Conservation (phyloP, 805 yeast species). For the Wickerhamomyces rabaulensis region DNA sequence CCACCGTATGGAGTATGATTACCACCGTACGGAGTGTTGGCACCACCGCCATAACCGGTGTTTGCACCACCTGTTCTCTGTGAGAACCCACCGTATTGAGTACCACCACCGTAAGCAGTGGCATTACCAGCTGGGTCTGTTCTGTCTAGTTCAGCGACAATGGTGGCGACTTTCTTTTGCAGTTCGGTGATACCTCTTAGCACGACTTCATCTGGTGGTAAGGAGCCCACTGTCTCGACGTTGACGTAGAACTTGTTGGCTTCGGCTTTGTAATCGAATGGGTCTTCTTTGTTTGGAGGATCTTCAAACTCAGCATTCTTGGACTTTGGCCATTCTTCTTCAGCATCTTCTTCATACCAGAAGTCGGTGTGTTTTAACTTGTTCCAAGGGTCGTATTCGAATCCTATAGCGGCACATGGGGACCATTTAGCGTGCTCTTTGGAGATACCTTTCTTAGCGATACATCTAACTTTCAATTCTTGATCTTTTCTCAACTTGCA, state of each 20-base stretch:
- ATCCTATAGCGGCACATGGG: slow-evolving; percentile 92
- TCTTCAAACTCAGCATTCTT: slow-evolving; percentile 94
- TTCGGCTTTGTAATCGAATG: slow-evolving; percentile 77
- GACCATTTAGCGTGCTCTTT: slow-evolving; percentile 99
- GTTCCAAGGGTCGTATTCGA: slow-evolving; percentile 99
- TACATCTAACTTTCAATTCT: slow-evolving; percentile 81
- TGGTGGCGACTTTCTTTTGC: slow-evolving; percentile 86
- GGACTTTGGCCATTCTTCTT: slow-evolving; percentile 89
- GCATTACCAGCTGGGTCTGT: slow-evolving; percentile 33
- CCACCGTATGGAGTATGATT: background rate
- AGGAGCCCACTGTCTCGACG: slow-evolving; percentile 88
- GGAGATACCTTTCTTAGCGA: slow-evolving; percentile 95
- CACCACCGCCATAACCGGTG: slow-evolving; percentile 5
- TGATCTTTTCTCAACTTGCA: slow-evolving; percentile 91
- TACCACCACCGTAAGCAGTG: slow-evolving; percentile 22
- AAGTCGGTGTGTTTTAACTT: slow-evolving; percentile 91
- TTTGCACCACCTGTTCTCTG: slow-evolving; percentile 9
- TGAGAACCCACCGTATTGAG: slow-evolving; percentile 25
- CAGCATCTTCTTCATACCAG: slow-evolving; percentile 92
- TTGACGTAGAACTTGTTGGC: slow-evolving; percentile 82
- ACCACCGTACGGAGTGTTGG: background rate
- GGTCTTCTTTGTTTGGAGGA: slow-evolving; percentile 82
- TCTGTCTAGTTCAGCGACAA: slow-evolving; percentile 63
- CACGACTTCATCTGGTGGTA: slow-evolving; percentile 87
- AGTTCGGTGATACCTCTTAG: slow-evolving; percentile 77